Percentiles rank a stretch among this genome's conserved stretches.
These are phyloP conservation scores for Pleurotus salmoneostramineus DNA, from an alignment of 768 basidiomycete genomes.

Conservation along the genomic window DNA sequence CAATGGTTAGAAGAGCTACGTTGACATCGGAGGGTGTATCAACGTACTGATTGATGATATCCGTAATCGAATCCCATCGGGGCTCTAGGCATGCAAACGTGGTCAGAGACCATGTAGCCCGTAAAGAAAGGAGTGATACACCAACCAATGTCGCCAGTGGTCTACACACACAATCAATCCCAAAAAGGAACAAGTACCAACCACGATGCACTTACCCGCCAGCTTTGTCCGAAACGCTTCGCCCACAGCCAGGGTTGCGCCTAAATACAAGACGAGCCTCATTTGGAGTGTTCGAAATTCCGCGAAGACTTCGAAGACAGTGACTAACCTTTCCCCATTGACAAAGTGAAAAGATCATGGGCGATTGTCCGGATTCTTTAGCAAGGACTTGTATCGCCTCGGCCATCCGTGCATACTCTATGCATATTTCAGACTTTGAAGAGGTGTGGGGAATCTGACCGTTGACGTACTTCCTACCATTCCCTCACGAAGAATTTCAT, in stretches of 20 bases:
- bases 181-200: not conserved
- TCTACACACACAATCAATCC: constrained; percentile 28
- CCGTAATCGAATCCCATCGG: constrained; percentile 49
- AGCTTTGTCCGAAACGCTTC: constrained; percentile 49
- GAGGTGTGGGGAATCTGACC: constrained; percentile 15
- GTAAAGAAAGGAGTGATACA: no score
- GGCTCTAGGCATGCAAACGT: constrained; percentile 14
- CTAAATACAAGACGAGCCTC: constrained; percentile 19
- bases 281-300: not conserved
- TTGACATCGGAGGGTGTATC: not conserved
- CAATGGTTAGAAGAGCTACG: not conserved
- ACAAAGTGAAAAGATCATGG: constrained; percentile 59
- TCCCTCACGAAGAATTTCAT: constrained; percentile 50
- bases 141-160: constrained; percentile 25
- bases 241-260: constrained; percentile 51
- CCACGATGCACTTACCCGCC: constrained; percentile 41
- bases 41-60: constrained; percentile 56
- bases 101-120: no score
- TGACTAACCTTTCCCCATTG: constrained; percentile 61
- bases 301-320: not conserved
- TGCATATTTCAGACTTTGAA: not conserved
- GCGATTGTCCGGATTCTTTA: constrained; percentile 42
- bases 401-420: constrained; percentile 61
- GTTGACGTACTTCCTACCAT: constrained; percentile 55
- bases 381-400: constrained; percentile 50